Conservation (phyloP, 345 rosid species). For the Arabidopsis arenosa region DNA sequence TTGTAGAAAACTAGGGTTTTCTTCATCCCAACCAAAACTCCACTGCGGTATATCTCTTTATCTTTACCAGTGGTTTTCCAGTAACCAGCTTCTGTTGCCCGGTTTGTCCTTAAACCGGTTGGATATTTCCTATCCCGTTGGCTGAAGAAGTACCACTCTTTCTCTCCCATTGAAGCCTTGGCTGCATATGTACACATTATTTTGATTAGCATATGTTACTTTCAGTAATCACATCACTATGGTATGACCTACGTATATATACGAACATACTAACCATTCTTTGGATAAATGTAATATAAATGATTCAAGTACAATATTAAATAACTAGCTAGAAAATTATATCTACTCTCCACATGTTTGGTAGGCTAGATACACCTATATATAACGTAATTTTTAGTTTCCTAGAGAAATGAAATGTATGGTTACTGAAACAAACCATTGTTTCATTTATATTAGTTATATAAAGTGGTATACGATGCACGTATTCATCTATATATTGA, state of each 20-base stretch:
- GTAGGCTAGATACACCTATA: conserved; percentile 45
- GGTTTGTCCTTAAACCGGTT: conserved; percentile 91
- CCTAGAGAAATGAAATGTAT: not conserved
- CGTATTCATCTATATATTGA: not conserved
- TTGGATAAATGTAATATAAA: not conserved
- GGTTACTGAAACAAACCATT: conserved; percentile 6
- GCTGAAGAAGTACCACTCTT: conserved; percentile 95
- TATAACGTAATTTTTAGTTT: conserved; percentile 8
- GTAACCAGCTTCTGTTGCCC: conserved; percentile 94
- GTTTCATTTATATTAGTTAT: conserved; percentile 30
- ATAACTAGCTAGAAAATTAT: conserved; percentile 9
- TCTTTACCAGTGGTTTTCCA: conserved; percentile 98
- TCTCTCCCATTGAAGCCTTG: conserved; percentile 97
- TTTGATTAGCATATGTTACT: not conserved
- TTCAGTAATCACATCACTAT: not conserved
- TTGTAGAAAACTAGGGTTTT: conserved; percentile 94
- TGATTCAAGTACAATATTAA: conserved; percentile 3
- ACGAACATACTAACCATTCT: not conserved
- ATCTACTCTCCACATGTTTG: conserved; percentile 41
- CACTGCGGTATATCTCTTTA: conserved; percentile 70
- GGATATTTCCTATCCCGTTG: conserved; percentile 92
- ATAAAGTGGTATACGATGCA: not conserved
- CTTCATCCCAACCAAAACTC: conserved; percentile 87
- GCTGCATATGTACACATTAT: conserved; percentile 45
- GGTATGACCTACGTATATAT: conserved; percentile 4